Evolutionary conservation across 768 basidiomycete species (phyloP).

Genomic region (Neoboletus subvelutipes): DNA sequence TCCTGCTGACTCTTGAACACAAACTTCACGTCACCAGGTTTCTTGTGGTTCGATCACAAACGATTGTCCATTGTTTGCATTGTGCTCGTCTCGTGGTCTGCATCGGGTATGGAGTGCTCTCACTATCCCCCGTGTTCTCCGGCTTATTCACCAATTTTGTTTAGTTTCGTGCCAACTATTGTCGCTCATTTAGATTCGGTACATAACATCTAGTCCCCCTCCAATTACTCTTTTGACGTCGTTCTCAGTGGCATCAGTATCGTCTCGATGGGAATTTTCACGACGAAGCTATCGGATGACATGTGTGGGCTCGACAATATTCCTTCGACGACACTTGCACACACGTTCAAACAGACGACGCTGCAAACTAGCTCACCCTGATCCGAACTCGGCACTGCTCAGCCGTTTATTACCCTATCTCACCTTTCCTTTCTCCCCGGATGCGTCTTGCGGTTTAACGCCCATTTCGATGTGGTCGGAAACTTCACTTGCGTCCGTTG

Average conservation of each 20-base stretch:
- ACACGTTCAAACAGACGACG: constrained; percentile 13
- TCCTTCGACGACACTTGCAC: constrained; percentile 11
- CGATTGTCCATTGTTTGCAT: neutral
- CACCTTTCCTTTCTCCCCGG: constrained; percentile 9
- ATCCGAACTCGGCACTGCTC: constrained; percentile 8
- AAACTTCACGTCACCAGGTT: neutral
- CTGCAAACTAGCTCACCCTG: constrained; percentile 12
- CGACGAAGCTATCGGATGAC: constrained; percentile 2
- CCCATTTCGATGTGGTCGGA: constrained; percentile 13
- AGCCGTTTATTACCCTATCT: neutral
- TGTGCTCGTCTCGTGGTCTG: neutral
- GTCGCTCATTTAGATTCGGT: neutral
- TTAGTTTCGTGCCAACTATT: constrained; percentile 2
- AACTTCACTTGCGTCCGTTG: constrained; percentile 5
- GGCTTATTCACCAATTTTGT: neutral
- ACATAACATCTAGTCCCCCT: neutral
- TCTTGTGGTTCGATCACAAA: constrained; percentile 1
- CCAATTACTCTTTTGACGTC: neutral
- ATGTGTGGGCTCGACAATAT: constrained; percentile 11
- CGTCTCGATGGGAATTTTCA: constrained; percentile 17
- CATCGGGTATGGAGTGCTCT: constrained; percentile 2
- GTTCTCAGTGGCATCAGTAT: constrained; percentile 1
- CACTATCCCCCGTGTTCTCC: too few species aligned
- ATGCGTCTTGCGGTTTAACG: neutral
- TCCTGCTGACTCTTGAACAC: neutral